Conservation (phyloP, 495 filamentous ascomycete genomes). For the Neurospora sp. region DNA sequence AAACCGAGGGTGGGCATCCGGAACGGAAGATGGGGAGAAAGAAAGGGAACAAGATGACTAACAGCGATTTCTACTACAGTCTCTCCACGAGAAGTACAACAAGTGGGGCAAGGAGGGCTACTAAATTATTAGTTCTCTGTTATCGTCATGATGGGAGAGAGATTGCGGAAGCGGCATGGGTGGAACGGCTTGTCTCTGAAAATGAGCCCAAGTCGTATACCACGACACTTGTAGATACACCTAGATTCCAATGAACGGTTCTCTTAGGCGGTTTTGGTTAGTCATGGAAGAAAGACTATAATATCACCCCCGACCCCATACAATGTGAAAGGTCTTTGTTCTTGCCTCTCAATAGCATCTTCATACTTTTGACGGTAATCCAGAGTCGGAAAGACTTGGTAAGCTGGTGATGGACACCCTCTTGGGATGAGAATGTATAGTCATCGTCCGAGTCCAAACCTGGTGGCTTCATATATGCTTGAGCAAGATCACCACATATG, state of each 20-base stretch:
- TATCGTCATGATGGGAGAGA: background rate
- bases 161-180: background rate
- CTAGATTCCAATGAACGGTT: background rate
- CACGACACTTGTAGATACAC: background rate
- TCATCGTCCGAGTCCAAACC: background rate
- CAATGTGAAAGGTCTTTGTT: background rate
- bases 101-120: slow-evolving; percentile 92
- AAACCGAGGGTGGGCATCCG: background rate
- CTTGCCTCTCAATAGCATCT: background rate
- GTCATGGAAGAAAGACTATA: background rate
- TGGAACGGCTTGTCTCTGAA: background rate
- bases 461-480: background rate
- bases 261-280: background rate
- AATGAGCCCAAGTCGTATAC: background rate
- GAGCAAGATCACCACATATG: background rate
- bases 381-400: background rate
- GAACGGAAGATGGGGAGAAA: background rate
- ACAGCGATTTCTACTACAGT: slow-evolving; percentile 36
- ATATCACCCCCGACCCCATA: background rate
- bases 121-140: slow-evolving; percentile 11
- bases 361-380: background rate
- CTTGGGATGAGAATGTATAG: background rate
- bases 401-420: background rate
- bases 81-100: slow-evolving; percentile 90
- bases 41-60: slow-evolving; percentile 7